These are phyloP conservation scores for Penicillium hesseltinei DNA, from an alignment of 2,329 filamentous ascomycete genomes.

Conservation along the genomic window DNA sequence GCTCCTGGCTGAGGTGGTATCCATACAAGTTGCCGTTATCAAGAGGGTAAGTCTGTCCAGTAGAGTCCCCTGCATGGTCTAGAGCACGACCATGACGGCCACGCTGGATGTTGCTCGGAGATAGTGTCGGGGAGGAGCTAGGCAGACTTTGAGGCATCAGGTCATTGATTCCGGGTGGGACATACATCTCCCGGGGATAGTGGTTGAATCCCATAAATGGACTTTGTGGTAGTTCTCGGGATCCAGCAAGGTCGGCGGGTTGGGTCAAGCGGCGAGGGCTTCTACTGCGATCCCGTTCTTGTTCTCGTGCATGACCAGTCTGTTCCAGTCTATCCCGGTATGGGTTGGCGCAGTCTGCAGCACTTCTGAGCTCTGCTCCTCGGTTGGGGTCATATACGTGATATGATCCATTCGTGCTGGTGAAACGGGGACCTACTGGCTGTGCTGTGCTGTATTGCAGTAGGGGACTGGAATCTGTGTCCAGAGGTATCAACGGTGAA, in stretches of 20 bases:
- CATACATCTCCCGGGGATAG: background rate
- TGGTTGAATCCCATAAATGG: background rate
- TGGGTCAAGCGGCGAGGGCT: background rate
- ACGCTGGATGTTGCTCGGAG: background rate
- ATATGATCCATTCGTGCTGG: background rate
- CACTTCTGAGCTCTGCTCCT: background rate
- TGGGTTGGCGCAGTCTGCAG: background rate
- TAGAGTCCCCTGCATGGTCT: background rate
- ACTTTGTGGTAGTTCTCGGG: background rate
- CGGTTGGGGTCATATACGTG: background rate
- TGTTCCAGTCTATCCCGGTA: background rate
- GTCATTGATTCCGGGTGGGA: background rate
- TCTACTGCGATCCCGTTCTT: background rate
- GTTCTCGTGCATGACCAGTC: no score
- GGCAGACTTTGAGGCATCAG: background rate
- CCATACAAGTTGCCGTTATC: background rate
- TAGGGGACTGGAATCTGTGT: background rate
- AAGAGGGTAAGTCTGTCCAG: background rate
- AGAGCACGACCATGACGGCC: background rate
- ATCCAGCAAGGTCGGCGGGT: no score
- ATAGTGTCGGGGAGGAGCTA: background rate
- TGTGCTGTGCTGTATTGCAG: background rate
- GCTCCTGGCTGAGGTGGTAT: background rate
- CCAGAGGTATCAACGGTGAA: background rate
- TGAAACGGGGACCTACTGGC: background rate